Conservation (phyloP, 495 filamentous ascomycete species). For the Paragyromitra xinjiangensis region DNA sequence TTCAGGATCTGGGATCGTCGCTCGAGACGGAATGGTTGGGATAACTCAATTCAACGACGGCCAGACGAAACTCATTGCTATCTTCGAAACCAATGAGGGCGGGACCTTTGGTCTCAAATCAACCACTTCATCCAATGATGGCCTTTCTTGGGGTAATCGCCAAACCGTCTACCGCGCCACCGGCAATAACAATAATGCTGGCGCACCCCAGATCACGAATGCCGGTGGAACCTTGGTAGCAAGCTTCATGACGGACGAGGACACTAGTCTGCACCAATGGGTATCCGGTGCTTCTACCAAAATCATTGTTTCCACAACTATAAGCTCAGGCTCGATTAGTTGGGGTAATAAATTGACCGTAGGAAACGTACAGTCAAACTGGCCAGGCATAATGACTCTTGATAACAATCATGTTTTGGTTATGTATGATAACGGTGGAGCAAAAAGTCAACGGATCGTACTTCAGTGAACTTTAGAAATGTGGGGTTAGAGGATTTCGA, state of each 20-base stretch:
- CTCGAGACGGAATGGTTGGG: constrained; percentile 71
- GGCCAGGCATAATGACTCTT: constrained; percentile 23
- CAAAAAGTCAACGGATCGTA: constrained; percentile 14
- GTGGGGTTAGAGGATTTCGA: background rate
- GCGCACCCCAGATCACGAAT: constrained; percentile 68
- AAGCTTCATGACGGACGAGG: constrained; percentile 72
- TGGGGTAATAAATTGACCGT: constrained; percentile 30
- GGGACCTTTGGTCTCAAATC: constrained; percentile 67
- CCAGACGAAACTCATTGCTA: constrained; percentile 64
- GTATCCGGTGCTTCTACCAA: constrained; percentile 16
- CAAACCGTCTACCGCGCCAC: constrained; percentile 64
- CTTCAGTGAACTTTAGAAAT: constrained; percentile 4
- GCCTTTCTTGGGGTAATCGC: constrained; percentile 64
- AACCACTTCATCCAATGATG: constrained; percentile 68
- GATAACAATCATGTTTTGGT: constrained; percentile 22
- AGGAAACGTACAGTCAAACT: constrained; percentile 24
- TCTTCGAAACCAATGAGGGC: constrained; percentile 67
- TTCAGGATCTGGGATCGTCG: constrained; percentile 61
- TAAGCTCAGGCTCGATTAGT: constrained; percentile 1
- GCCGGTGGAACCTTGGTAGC: constrained; percentile 67
- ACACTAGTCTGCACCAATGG: constrained; percentile 50
- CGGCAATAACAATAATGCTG: constrained; percentile 63
- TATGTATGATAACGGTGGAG: constrained; percentile 33
- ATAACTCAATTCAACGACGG: constrained; percentile 62
- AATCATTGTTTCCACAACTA: constrained; percentile 15